Evolutionary conservation across 768 basidiomycete species (phyloP), one percentile per base, ranked within the genome.

Genomic region (Suillus fuscotomentosus): DNA sequence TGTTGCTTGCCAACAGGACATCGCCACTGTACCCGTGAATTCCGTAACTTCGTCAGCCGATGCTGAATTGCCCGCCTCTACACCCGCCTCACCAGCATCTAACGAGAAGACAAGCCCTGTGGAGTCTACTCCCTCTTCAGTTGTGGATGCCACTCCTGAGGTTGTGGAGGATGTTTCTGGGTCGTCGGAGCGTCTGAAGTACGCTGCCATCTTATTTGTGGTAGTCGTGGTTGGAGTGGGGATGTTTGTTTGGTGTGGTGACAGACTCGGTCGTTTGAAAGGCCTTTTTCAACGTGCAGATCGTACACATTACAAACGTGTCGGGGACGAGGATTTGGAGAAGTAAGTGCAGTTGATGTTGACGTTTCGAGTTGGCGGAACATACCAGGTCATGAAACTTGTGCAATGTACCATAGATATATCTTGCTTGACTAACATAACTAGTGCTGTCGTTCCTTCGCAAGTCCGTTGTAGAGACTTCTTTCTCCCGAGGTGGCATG

Each of bases 221-320:
- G 72, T 85, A 63, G 65, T 90, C 56, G 80, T 78, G 2, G 74
- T 83, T 31, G 74, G 82, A 22, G 79, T 77, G 17, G 81, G 71
- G 15, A 70, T 81, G 17, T 83, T 87, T 66, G 66, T 81, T 53
- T 86, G 81, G 80, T 76, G 85, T 13, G 87, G 87, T 34, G 86
- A 85, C 22, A 31, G 60, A 5, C 48, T 82, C 65, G 81, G 81
- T 43, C 83, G 77, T 69, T 69, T 82, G 41, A 76, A 77, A 50
- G 78, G 81, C 36, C 60, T 82, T 60, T 56, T 86, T 57, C 78
- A 80, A 43, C 73, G 73, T 59, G 66, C 70, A 36, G 68, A 71
- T 47, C 70, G 76, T 41, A 72, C 72, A 9, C 76, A 76, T 31
- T 88, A 86, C 71, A 80, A 78, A 51, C 80, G 78, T 54, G 79